Conservation (phyloP, 140 eudicot genomes). For the Anethum foeniculum region DNA sequence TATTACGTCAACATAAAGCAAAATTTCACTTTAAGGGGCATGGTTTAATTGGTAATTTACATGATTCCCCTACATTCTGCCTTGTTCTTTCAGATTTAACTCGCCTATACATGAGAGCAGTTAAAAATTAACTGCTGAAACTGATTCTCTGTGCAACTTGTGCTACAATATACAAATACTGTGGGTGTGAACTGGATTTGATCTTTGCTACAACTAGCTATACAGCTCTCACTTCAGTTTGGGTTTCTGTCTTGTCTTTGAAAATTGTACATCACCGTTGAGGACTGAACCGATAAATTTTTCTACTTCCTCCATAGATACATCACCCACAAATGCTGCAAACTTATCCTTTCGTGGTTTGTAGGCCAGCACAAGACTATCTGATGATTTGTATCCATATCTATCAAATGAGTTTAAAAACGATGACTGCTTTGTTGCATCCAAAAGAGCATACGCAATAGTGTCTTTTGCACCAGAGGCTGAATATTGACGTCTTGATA, state of each 20-base stretch:
- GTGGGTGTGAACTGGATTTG: not conserved
- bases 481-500: slow-evolving; percentile 40
- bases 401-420: slow-evolving; percentile 56
- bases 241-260: slow-evolving; percentile 59
- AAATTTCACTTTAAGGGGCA: not conserved
- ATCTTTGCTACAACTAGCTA: not conserved
- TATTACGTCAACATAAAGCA: no score
- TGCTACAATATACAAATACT: not conserved
- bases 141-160: not conserved
- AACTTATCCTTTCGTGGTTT: slow-evolving; percentile 66
- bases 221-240: slow-evolving; percentile 23
- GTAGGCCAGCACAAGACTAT: slow-evolving; percentile 62
- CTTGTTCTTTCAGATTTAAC: not conserved
- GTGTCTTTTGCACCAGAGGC: slow-evolving; percentile 51
- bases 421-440: slow-evolving; percentile 49
- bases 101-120: not conserved
- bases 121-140: not conserved
- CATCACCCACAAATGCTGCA: slow-evolving; percentile 43
- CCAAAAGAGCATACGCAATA: slow-evolving; percentile 58
- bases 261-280: slow-evolving; percentile 79
- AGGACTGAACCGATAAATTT: slow-evolving; percentile 63
- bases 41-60: not conserved
- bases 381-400: slow-evolving; percentile 52
- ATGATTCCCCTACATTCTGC: not conserved
- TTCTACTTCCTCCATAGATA: slow-evolving; percentile 57